Evolutionary conservation across 331 rosid genomes (phyloP).

Genomic region (Malus hybrid): DNA sequence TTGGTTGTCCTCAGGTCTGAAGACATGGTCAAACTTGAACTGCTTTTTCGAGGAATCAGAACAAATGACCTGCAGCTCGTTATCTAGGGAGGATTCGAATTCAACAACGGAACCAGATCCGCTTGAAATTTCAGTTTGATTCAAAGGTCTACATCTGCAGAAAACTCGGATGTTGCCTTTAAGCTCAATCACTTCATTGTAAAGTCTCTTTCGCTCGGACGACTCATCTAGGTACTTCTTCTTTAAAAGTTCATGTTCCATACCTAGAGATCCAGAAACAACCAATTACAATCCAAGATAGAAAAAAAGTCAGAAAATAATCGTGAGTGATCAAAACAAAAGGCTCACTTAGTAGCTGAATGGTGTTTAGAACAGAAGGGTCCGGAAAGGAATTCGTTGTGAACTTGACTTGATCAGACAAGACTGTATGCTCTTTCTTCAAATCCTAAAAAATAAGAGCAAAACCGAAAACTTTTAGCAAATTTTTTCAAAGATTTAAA

Average conservation of each 20-base stretch:
- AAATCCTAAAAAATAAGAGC: constrained; percentile 36
- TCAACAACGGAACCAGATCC: constrained; percentile 55
- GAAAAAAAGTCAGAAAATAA: neutral
- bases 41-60: constrained; percentile 86
- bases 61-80: constrained; percentile 71
- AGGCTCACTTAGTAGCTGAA: constrained; percentile 60
- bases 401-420: constrained; percentile 54
- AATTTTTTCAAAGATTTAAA: neutral
- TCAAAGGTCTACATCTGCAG: constrained; percentile 94
- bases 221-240: constrained; percentile 60
- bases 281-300: constrained; percentile 3
- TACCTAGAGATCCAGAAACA: constrained; percentile 38
- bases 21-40: constrained; percentile 80
- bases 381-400: constrained; percentile 45
- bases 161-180: constrained; percentile 91
- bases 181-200: constrained; percentile 87
- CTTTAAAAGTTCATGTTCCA: constrained; percentile 65
- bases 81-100: constrained; percentile 63
- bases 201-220: constrained; percentile 65
- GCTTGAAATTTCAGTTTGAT: constrained; percentile 41
- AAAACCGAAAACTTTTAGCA: neutral
- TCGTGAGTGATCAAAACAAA: neutral
- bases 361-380: constrained; percentile 43
- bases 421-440: constrained; percentile 50
- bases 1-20: constrained; percentile 77